A percentile compares a stretch with the other conserved stretches of the same genome.
Conservation (phyloP, 495 filamentous ascomycete species). For the Evernia prunastri region DNA sequence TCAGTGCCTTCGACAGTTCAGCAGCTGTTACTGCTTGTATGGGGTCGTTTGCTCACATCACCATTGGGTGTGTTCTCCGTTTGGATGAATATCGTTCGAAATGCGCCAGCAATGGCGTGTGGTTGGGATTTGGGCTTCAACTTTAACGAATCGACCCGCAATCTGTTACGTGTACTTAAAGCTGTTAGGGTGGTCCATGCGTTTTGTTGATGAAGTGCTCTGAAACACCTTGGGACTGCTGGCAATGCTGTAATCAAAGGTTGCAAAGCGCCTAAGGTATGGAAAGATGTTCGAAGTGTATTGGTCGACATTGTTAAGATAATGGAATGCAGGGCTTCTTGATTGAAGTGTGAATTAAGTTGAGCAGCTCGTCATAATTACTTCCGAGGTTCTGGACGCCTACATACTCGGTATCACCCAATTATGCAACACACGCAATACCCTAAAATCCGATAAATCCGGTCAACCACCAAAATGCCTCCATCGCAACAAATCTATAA, state of each 20-base stretch:
- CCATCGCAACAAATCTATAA: too few species aligned
- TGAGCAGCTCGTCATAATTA: too few species aligned
- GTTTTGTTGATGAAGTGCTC: conserved; percentile 5
- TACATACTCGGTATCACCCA: too few species aligned
- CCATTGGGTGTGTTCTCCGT: conserved; percentile 89
- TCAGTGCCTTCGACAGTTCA: conserved; percentile 53
- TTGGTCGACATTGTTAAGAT: background rate
- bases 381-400: too few species aligned
- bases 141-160: background rate
- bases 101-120: conserved; percentile 28
- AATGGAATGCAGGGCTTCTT: background rate
- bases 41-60: conserved; percentile 51
- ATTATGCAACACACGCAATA: too few species aligned
- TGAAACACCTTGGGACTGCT: background rate
- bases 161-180: background rate
- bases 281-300: background rate
- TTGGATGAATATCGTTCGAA: conserved; percentile 92
- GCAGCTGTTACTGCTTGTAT: background rate
- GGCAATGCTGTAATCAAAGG: background rate
- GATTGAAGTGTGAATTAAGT: too few species aligned
- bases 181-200: background rate
- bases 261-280: background rate
- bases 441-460: too few species aligned
- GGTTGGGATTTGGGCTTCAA: background rate
- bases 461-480: too few species aligned